A percentile compares a stretch with the other conserved stretches of the same genome.
phyloP scores from a whole-genome alignment of 345 rosid species.

The Lepidium sativum region DNA sequence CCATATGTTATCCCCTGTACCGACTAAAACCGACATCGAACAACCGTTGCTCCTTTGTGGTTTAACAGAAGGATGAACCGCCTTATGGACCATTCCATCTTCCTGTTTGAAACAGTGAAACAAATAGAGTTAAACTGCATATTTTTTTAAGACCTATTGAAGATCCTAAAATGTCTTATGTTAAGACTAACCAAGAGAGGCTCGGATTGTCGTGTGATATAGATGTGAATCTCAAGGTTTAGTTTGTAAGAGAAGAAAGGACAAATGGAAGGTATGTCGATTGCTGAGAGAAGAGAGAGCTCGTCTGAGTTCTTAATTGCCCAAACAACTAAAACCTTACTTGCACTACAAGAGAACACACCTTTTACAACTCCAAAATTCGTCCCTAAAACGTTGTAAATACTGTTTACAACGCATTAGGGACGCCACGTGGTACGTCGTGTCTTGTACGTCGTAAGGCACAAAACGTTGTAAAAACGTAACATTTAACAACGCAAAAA shows the following conservation, averaged over 20 bases:
- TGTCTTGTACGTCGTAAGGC: too few species aligned
- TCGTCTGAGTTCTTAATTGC: constrained; percentile 73
- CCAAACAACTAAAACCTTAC: constrained; percentile 61
- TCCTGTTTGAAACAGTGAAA: constrained; percentile 44
- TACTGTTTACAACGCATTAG: too few species aligned
- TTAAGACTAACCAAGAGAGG: constrained; percentile 52
- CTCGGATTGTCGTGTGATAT: constrained; percentile 65
- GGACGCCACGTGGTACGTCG: too few species aligned
- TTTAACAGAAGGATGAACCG: constrained; percentile 19
- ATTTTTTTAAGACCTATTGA: background rate
- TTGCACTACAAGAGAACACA: too few species aligned
- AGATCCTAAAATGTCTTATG: background rate
- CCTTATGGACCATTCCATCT: constrained; percentile 42
- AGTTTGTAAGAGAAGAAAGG: constrained; percentile 46
- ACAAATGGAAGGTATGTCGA: constrained; percentile 53
- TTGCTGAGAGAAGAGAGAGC: constrained; percentile 57
- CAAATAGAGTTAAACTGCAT: background rate
- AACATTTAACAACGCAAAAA: too few species aligned
- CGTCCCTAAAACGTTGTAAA: too few species aligned
- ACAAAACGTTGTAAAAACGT: too few species aligned
- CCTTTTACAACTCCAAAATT: too few species aligned
- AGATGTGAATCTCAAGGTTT: constrained; percentile 45
- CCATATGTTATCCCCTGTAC: constrained; percentile 69
- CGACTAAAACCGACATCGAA: constrained; percentile 68
- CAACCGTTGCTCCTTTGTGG: constrained; percentile 34